phyloP scores from a whole-genome alignment of 371 early-diverging fungal genomes.

The Haplosporangium sp. region DNA sequence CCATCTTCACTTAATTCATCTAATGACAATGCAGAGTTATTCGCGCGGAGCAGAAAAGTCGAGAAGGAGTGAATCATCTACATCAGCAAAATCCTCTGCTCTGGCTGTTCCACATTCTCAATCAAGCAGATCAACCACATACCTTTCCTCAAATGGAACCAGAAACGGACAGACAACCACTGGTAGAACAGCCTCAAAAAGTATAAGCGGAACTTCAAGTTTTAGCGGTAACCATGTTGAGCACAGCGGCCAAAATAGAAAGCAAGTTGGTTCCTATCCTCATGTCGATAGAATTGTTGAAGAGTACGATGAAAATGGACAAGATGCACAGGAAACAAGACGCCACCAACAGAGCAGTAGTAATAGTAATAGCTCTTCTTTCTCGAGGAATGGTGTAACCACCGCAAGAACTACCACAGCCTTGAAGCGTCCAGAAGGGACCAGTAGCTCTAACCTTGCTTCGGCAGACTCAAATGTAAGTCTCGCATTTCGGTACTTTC shows the following conservation, averaged over 20 bases:
- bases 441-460: neutral
- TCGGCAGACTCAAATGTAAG: constrained; percentile 19
- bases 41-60: constrained; percentile 28
- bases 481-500: too few relatives aligned
- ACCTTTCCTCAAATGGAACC: constrained; percentile 8
- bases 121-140: constrained; percentile 6
- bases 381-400: constrained; percentile 7
- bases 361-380: constrained; percentile 10
- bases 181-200: neutral
- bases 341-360: constrained; percentile 6
- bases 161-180: constrained; percentile 4
- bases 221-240: neutral
- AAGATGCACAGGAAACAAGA: neutral
- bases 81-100: constrained; percentile 3
- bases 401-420: constrained; percentile 1
- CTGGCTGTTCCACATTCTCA: constrained; percentile 10
- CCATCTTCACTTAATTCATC: neutral
- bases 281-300: constrained; percentile 9
- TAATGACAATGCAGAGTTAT: constrained; percentile 29
- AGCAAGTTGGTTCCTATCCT: constrained; percentile 8
- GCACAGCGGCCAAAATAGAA: constrained; percentile 6
- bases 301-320: constrained; percentile 6
- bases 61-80: constrained; percentile 5
- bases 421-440: constrained; percentile 4
- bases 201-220: constrained; percentile 4